Percentiles rank a stretch among this genome's conserved stretches.
These are phyloP conservation scores for Aspergillus phoenicis DNA, from an alignment of 2,329 filamentous ascomycete species.

Conservation along the genomic window DNA sequence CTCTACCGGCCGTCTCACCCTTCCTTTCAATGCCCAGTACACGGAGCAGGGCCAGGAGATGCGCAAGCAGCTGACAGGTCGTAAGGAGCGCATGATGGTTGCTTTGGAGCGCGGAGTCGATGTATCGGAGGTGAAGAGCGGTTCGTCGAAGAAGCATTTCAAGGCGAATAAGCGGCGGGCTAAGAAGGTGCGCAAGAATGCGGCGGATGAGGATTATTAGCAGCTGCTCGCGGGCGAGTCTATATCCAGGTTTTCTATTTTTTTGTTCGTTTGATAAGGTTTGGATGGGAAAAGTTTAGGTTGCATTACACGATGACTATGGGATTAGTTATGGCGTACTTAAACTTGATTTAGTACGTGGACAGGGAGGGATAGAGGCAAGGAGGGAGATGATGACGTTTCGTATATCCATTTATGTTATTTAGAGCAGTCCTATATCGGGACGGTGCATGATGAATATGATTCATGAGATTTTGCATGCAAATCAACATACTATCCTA, in stretches of 20 bases:
- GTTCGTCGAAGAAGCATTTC: constrained; percentile 78
- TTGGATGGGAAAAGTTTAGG: neutral
- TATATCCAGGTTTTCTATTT: constrained; percentile 18
- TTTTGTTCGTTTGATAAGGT: constrained; percentile 11
- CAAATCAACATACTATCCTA: constrained; percentile 5
- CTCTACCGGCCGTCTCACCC: constrained; percentile 66
- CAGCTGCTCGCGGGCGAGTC: constrained; percentile 26
- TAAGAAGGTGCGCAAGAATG: constrained; percentile 36
- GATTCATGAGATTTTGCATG: neutral
- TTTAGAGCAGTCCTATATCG: neutral
- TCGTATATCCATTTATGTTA: constrained; percentile 4
- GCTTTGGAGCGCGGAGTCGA: constrained; percentile 85
- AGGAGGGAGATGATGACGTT: neutral
- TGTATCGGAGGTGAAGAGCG: constrained; percentile 69
- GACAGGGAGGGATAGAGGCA: neutral
- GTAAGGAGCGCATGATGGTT: constrained; percentile 77
- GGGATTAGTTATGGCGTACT: too few relatives aligned
- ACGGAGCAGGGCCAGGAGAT: constrained; percentile 75
- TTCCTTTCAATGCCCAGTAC: constrained; percentile 90
- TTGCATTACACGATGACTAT: neutral
- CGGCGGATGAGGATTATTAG: constrained; percentile 35
- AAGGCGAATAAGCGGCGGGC: constrained; percentile 43
- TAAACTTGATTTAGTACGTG: neutral
- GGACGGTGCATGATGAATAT: constrained; percentile 1
- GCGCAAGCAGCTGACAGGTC: constrained; percentile 73